These are phyloP conservation scores for Ascomycota sp. DNA, from an alignment of 2,329 filamentous ascomycete genomes.

Conservation along the genomic window DNA sequence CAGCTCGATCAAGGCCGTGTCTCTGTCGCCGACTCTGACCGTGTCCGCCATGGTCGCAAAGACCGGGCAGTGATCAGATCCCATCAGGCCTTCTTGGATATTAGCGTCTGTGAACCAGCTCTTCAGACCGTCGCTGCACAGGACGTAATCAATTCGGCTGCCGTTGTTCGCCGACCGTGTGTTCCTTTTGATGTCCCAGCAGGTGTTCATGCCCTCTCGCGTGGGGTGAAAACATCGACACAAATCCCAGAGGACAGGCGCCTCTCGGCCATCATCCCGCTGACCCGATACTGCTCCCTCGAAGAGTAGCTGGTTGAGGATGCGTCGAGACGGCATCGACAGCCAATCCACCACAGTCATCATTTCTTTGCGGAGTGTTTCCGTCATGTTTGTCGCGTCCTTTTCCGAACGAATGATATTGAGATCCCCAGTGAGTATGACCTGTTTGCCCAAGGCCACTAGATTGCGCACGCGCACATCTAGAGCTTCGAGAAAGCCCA, in stretches of 20 bases:
- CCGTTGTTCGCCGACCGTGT: conserved; percentile 91
- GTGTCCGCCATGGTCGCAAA: conserved; percentile 52
- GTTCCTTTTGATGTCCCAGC: conserved; percentile 90
- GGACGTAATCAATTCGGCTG: conserved; percentile 79
- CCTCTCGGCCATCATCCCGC: conserved; percentile 48
- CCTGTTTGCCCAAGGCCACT: conserved; percentile 56
- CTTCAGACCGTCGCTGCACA: conserved; percentile 62
- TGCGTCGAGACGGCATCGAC: conserved; percentile 46
- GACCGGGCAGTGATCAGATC: conserved; percentile 92
- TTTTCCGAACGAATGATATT: conserved; percentile 54
- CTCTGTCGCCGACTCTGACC: conserved; percentile 27
- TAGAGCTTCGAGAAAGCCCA: conserved; percentile 59
- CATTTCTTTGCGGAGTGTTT: conserved; percentile 50
- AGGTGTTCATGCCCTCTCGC: conserved; percentile 86
- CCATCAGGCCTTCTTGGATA: conserved; percentile 85
- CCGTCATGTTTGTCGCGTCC: conserved; percentile 57
- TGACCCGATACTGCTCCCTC: conserved; percentile 47
- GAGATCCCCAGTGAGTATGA: conserved; percentile 72
- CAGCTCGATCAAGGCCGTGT: conserved; percentile 43
- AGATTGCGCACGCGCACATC: conserved; percentile 76
- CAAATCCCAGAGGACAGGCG: conserved; percentile 62
- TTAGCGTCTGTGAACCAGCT: conserved; percentile 63
- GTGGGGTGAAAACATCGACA: conserved; percentile 62
- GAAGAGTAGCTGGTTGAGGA: conserved; percentile 74
- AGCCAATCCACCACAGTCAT: conserved; percentile 53